These are phyloP conservation scores for Bruguiera gymnorhiza DNA, from an alignment of 345 rosid species.

Conservation along the genomic window DNA sequence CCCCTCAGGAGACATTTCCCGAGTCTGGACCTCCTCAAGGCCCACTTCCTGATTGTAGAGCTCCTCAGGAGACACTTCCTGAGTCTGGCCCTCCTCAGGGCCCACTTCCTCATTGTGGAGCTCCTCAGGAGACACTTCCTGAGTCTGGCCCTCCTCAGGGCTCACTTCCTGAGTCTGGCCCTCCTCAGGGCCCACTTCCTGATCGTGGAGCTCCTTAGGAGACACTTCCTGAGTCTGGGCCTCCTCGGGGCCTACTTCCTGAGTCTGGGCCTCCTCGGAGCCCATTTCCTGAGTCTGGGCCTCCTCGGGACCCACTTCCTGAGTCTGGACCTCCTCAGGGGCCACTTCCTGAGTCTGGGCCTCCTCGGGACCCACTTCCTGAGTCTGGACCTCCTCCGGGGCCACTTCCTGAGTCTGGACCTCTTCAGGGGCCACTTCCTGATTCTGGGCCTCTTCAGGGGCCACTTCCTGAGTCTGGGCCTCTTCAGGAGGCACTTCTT, in stretches of 20 bases:
- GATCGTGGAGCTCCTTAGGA: neutral
- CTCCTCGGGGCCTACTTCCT: neutral
- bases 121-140: neutral
- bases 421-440: slow-evolving; percentile 13
- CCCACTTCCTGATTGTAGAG: neutral
- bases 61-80: neutral
- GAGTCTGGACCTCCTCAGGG: neutral
- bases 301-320: neutral
- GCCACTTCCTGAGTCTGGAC: neutral
- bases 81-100: neutral
- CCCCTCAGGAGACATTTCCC: neutral
- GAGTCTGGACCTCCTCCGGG: neutral
- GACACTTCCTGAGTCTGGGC: neutral
- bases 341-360: neutral
- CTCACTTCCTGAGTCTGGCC: neutral
- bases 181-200: slow-evolving; percentile 8
- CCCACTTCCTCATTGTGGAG: neutral
- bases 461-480: slow-evolving; percentile 1
- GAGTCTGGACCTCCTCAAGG: neutral
- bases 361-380: neutral
- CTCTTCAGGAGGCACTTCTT: neutral
- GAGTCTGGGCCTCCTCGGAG: neutral
- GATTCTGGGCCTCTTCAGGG: neutral
- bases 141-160: neutral
- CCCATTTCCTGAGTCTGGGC: neutral